Evolutionary conservation across 208 protist species (phyloP), one percentile per base, ranked within the genome.

Genomic region (Crithidia expoeki): DNA sequence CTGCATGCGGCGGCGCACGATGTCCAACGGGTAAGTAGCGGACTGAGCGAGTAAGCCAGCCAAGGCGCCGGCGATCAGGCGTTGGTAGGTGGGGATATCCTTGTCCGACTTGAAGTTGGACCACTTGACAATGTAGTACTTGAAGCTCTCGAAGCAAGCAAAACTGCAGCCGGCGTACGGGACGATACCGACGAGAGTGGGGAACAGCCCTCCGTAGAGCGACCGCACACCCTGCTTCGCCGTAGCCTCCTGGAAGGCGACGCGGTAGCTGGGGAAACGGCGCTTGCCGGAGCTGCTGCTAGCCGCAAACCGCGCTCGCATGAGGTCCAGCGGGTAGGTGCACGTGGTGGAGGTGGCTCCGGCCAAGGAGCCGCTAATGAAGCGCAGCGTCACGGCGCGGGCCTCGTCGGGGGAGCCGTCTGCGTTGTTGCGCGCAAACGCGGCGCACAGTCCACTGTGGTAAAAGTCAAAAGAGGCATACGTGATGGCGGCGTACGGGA

Each of bases 301-400:
- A 17, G 85, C 92, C 0, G 94, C 92, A 59, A 98, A 88, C 49
- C 95, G 68, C 16, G 97, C 94, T 19, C 97, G 85, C 83, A 98
- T 96, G 9, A 98, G 74, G 65, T 98, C 97, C 1, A 98, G 78
- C 21, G 97, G 97, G 74, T 98, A 98, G 9, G 95, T 98, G 46
- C 78, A 90, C 16, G 92, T 85, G 7, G 92, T 93, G 23, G 94
- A 86, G 1, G 95, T 98, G 36, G 96, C 92, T n/a, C 97, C 97
- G 10, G 96, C 94, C 36, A 97, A 40, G 12, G 96, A 89, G 27
- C 96, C 96, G 50, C 88, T 89, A 17, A 94, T 62, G 63, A 96
- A 97, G 46, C 86, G 80, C 32, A 92, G 49, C 17, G 68, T 71
- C 30, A 96, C 83, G 9, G 77, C 80, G 38, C 68, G 34, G 16